Percentiles rank a stretch among this genome's conserved stretches.
These are phyloP conservation scores for Misopates orontium DNA, from an alignment of 257 asterid genomes.

Conservation along the genomic window DNA sequence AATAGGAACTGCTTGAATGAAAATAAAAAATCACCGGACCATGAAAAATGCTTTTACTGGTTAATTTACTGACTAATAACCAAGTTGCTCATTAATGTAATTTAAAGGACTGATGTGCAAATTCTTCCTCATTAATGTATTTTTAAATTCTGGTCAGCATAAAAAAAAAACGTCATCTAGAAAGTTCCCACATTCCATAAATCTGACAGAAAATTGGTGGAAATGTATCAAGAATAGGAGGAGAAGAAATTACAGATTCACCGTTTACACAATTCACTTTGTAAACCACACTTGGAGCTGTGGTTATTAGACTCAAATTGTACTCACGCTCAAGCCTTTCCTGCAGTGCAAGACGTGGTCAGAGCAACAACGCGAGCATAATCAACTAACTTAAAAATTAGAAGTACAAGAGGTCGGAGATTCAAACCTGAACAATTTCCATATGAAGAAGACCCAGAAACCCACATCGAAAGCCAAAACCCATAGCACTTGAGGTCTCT, in stretches of 20 bases:
- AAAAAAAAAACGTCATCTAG: not conserved
- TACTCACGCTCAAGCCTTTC: conserved; percentile 98
- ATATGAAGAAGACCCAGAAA: conserved; percentile 97
- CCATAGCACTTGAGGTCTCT: conserved; percentile 98
- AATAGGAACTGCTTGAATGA: not conserved
- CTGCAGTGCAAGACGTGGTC: conserved; percentile 49
- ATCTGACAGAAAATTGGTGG: conserved; percentile 17
- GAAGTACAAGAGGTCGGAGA: not conserved
- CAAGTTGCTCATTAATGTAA: no score
- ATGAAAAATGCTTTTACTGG: not conserved
- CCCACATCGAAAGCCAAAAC: conserved; percentile 99
- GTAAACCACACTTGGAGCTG: conserved; percentile 98
- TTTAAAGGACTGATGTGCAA: no score
- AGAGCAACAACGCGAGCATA: conserved; percentile 22
- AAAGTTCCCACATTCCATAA: not conserved
- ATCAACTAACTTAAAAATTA: conserved; percentile 16
- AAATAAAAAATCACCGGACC: not conserved
- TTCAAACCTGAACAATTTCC: conserved; percentile 95
- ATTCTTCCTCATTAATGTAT: no score
- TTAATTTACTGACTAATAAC: no score
- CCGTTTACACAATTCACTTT: conserved; percentile 73
- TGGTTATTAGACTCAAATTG: conserved; percentile 85
- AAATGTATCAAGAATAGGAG: conserved; percentile 33
- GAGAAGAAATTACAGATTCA: conserved; percentile 72
- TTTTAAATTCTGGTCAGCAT: no score